These are phyloP conservation scores for Setaria viridis DNA, from an alignment of 202 grass and related monocot species.

Conservation along the genomic window DNA sequence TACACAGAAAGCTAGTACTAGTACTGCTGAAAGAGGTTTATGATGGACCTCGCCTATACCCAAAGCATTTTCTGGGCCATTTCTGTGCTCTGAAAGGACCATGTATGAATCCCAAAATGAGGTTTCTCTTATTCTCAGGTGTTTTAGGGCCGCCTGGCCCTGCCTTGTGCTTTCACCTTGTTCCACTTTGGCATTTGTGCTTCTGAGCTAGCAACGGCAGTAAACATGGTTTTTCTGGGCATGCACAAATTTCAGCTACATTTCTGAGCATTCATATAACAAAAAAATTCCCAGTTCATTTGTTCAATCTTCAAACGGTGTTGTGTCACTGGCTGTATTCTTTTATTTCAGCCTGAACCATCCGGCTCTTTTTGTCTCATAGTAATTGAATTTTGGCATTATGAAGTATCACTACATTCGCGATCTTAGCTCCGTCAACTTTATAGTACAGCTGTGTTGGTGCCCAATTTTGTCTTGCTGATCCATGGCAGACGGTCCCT, in stretches of 20 bases:
- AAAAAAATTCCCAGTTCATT: not conserved
- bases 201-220: not conserved
- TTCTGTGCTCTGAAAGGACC: conserved; percentile 32
- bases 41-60: conserved; percentile 9
- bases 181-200: not conserved
- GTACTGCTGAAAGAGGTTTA: conserved; percentile 14
- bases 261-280: not conserved
- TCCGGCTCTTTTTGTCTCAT: not conserved
- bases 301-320: not conserved
- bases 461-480: conserved; percentile 22
- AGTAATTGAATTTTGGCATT: not conserved
- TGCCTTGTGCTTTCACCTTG: not conserved
- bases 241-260: not conserved
- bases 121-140: not conserved
- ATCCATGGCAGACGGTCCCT: not conserved
- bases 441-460: conserved; percentile 26
- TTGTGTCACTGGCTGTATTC: not conserved
- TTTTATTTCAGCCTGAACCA: not conserved
- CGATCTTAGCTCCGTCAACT: conserved; percentile 10
- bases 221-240: not conserved
- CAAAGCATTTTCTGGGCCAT: not conserved
- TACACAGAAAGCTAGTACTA: conserved; percentile 31
- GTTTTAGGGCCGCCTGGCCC: not conserved
- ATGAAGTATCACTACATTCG: not conserved
- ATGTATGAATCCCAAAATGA: not conserved